Conservation (phyloP, 768 basidiomycete genomes). For the Leccinum imitatum region DNA sequence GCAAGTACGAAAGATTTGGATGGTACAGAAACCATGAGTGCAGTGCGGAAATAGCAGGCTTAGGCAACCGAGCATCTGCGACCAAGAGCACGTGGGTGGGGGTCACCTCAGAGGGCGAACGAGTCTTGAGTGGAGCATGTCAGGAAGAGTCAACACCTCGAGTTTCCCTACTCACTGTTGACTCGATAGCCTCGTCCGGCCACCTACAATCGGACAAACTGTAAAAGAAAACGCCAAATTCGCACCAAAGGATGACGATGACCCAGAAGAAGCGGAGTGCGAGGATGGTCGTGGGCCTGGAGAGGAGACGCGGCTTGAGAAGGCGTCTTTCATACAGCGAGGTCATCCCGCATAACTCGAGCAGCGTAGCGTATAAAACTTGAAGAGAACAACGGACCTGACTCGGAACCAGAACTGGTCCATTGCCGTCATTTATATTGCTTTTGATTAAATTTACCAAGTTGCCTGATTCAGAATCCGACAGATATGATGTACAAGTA, state of each 20-base stretch:
- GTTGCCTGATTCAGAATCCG: slow-evolving; percentile 6
- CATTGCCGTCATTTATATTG: slow-evolving; percentile 11
- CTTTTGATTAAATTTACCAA: slow-evolving; percentile 8
- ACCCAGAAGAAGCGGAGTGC: slow-evolving; percentile 54
- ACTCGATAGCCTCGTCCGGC: slow-evolving; percentile 43
- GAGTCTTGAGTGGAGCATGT: slow-evolving; percentile 13
- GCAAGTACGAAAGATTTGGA: slow-evolving; percentile 56
- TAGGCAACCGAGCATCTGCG: slow-evolving; percentile 65
- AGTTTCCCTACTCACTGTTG: slow-evolving; percentile 27
- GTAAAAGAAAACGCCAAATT: slow-evolving; percentile 59
- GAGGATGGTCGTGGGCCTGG: slow-evolving; percentile 38
- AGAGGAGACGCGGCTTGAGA: slow-evolving; percentile 23
- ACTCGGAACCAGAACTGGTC: neutral
- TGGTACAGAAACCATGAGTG: slow-evolving; percentile 43
- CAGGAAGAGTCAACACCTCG: slow-evolving; percentile 1
- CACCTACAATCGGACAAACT: slow-evolving; percentile 58
- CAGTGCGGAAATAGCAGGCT: slow-evolving; percentile 31
- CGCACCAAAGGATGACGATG: slow-evolving; percentile 61
- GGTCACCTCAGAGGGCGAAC: slow-evolving; percentile 12
- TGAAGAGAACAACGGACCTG: neutral
- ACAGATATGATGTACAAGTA: too few relatives aligned
- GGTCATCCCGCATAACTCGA: slow-evolving; percentile 30
- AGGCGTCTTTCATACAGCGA: slow-evolving; percentile 30
- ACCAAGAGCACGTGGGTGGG: slow-evolving; percentile 64
- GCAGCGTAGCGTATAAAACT: slow-evolving; percentile 1